phyloP scores from a whole-genome alignment of 148 eudicot genomes.

The Silene uniflora region DNA sequence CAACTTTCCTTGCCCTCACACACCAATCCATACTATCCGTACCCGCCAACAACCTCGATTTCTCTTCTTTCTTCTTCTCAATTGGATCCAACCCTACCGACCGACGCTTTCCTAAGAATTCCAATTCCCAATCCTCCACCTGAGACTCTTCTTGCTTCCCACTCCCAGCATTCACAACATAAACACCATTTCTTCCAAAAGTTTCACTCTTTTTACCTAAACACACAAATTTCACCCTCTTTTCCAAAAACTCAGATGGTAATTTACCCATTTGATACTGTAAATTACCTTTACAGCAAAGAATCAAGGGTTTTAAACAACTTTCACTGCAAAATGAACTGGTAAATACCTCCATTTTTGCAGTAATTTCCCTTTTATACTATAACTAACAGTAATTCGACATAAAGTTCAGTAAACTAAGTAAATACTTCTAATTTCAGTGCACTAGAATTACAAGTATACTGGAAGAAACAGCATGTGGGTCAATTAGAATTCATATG shows the following conservation, averaged over 20 bases:
- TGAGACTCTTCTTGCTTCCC: conserved; percentile 24
- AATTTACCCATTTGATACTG: conserved; percentile 22
- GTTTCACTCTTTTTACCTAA: conserved; percentile 23
- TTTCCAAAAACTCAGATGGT: conserved; percentile 24
- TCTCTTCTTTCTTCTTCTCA: conserved; percentile 43
- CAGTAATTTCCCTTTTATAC: not conserved
- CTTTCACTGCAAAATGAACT: conserved; percentile 21
- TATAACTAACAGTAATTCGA: too few species aligned
- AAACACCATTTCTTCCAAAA: conserved; percentile 22
- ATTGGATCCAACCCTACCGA: conserved; percentile 24
- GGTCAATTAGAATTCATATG: not conserved
- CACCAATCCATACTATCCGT: conserved; percentile 86
- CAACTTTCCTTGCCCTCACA: conserved; percentile 82
- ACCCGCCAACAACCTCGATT: conserved; percentile 42
- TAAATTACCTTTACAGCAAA: conserved; percentile 19
- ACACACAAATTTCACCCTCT: conserved; percentile 24
- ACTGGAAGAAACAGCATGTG: not conserved
- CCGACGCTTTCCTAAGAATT: conserved; percentile 56
- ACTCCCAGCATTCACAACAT: conserved; percentile 30
- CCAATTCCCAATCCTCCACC: conserved; percentile 61
- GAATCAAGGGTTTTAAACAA: conserved; percentile 28
- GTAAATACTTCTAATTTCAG: not conserved
- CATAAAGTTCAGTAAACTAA: not conserved
- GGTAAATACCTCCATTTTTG: conserved; percentile 30
- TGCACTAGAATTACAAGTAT: not conserved